Evolutionary conservation across 768 basidiomycete genomes (phyloP).

Genomic region (Neoboletus brunneissimus): DNA sequence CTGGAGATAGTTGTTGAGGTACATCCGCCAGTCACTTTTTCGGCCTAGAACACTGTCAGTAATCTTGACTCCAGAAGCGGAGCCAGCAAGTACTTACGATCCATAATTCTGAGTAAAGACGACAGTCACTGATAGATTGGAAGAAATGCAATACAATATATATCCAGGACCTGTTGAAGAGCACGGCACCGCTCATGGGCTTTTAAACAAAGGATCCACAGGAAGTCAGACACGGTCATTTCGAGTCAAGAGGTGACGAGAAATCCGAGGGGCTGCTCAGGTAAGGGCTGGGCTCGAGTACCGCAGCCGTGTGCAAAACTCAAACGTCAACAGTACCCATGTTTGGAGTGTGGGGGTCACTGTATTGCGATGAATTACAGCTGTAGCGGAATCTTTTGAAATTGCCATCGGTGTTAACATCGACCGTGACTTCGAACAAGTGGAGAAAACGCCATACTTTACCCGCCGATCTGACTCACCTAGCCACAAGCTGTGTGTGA

Average conservation of each 20-base stretch:
- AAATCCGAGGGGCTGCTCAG: conserved; percentile 9
- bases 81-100: conserved; percentile 11
- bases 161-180: conserved; percentile 9
- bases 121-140: not conserved
- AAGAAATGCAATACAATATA: not conserved
- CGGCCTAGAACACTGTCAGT: conserved; percentile 14
- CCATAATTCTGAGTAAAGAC: conserved; percentile 11
- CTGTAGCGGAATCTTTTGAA: conserved; percentile 18
- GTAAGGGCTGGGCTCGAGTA: conserved; percentile 9
- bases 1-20: conserved; percentile 32
- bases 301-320: conserved; percentile 18
- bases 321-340: conserved; percentile 10
- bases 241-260: conserved; percentile 26
- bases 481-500: conserved; percentile 31
- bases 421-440: conserved; percentile 17
- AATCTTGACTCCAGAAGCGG: not conserved
- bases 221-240: conserved; percentile 22
- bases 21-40: conserved; percentile 28
- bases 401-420: conserved; percentile 19
- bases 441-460: conserved; percentile 26
- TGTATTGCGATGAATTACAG: conserved; percentile 7
- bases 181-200: not conserved
- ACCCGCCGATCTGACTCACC: conserved; percentile 28
- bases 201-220: conserved; percentile 28
- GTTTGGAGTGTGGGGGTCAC: conserved; percentile 14